These are phyloP conservation scores for Pythium rishiriense DNA, from an alignment of 352 stramenopile genomes.

Conservation along the genomic window DNA sequence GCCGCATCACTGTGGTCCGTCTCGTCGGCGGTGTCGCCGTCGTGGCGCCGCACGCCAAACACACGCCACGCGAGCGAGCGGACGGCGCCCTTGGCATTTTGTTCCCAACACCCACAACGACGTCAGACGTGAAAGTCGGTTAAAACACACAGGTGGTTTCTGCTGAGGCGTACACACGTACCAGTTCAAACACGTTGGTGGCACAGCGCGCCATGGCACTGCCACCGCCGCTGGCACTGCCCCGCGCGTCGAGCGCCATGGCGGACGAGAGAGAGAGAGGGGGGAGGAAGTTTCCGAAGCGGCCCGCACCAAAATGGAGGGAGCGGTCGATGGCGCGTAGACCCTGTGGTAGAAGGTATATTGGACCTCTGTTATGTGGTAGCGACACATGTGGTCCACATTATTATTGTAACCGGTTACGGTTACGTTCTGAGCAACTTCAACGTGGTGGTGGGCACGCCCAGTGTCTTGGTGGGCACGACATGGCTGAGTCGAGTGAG, in stretches of 20 bases:
- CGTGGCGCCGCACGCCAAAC: neutral
- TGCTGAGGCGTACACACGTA: too few relatives aligned
- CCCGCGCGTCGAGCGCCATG: constrained; percentile 5
- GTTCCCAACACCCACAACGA: constrained; percentile 9
- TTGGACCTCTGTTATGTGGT: constrained; percentile 2
- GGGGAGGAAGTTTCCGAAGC: neutral
- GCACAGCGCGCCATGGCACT: neutral
- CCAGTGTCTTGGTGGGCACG: constrained; percentile 23
- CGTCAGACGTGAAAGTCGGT: too few relatives aligned
- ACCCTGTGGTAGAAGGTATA: neutral
- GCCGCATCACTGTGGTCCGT: neutral
- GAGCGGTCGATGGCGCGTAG: neutral
- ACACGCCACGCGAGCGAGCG: constrained; percentile 24
- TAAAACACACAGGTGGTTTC: too few relatives aligned
- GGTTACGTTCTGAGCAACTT: constrained; percentile 7
- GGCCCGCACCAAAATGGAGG: neutral
- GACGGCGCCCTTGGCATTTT: too few relatives aligned
- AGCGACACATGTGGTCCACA: neutral
- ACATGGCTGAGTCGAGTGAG: constrained; percentile 22
- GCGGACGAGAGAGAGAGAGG: neutral
- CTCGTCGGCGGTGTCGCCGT: neutral
- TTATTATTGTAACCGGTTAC: neutral
- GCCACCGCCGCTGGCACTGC: too few relatives aligned
- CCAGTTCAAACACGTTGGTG: constrained; percentile 30
- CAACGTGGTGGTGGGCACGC: constrained; percentile 2